Conservation (phyloP, 2,329 filamentous ascomycete genomes). For the Zasmidium angulare region DNA sequence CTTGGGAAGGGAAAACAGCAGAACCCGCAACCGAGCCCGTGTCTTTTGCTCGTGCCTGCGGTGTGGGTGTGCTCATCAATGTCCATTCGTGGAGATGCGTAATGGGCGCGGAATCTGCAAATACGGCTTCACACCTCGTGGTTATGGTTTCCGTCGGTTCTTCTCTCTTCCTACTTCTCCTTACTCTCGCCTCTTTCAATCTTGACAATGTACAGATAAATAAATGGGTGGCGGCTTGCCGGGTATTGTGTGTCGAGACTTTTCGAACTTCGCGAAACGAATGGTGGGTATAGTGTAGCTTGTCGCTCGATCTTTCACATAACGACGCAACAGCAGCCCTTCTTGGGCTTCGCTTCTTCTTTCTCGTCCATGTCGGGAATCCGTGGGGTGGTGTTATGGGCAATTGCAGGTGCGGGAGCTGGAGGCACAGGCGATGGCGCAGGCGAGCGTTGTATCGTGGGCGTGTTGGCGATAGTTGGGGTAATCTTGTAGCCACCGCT, state of each 20-base stretch:
- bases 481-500: constrained; percentile 49
- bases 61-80: constrained; percentile 13
- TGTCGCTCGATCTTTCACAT: constrained; percentile 55
- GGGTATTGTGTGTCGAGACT: background rate
- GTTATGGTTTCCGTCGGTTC: background rate
- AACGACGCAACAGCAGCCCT: constrained; percentile 68
- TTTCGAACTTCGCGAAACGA: background rate
- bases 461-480: constrained; percentile 40
- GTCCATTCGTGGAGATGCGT: constrained; percentile 3
- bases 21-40: constrained; percentile 5
- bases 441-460: constrained; percentile 21
- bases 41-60: constrained; percentile 1
- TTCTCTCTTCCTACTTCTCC: background rate
- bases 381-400: constrained; percentile 47
- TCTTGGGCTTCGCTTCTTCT: constrained; percentile 54
- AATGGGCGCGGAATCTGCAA: constrained; percentile 1
- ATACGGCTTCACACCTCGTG: background rate
- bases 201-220: background rate
- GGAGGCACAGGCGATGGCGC: constrained; percentile 21
- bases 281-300: background rate
- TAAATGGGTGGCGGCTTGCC: background rate
- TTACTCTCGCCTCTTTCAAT: background rate
- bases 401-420: constrained; percentile 16
- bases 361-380: constrained; percentile 58
- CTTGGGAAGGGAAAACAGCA: background rate